Evolutionary conservation across 331 rosid species (phyloP), one percentile per base, ranked within the genome.

Genomic region (Arachis monticola): DNA sequence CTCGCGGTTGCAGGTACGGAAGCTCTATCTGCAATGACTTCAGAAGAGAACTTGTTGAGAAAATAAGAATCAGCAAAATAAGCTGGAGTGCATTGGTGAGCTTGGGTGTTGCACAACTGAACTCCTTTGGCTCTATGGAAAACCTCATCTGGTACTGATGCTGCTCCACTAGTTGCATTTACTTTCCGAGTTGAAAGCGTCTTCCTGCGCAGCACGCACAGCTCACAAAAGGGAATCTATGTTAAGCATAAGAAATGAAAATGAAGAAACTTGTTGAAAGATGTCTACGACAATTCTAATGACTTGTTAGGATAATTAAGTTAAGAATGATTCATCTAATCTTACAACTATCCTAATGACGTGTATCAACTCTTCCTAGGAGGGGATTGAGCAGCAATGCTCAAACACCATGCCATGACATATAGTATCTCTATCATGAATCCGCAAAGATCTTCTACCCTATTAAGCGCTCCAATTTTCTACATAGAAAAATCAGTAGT

Each of bases 61-160:
- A 87, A 90, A 80, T 55, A 88, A 8, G 97, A 93, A 87, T 93
- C 98, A 2, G 98, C 98, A 75, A 93, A 93, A 78, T 76, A 93
- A 60, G 97, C 98, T 2, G 98, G 97, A 38, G 89, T 88, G 77
- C 97, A 91, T 64, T 88, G 96, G 72, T 90, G 44, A 47, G 98
- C 98, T 75, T 90, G 96, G 30, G 97, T 91, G 85, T 94, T 94
- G 92, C 96, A 91, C 78, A 94, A 60, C 56, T 88, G 93, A 70
- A 94, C 89, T 5, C 98, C 98, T 83, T 87, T 86, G 72, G 98
- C 84, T 80, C 89, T 83, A 78, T 91, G 95, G 92, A 94, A 94
- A 62, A 94, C 92, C 13, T 94, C 97, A n/a, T 94, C 95, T 0
- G 98, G 97, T 32, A 91, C 97, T 35, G 95, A 91, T 62, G 97